Evolutionary conservation across 2,329 filamentous ascomycete species (phyloP).

Genomic region (Neonectria ditissima): DNA sequence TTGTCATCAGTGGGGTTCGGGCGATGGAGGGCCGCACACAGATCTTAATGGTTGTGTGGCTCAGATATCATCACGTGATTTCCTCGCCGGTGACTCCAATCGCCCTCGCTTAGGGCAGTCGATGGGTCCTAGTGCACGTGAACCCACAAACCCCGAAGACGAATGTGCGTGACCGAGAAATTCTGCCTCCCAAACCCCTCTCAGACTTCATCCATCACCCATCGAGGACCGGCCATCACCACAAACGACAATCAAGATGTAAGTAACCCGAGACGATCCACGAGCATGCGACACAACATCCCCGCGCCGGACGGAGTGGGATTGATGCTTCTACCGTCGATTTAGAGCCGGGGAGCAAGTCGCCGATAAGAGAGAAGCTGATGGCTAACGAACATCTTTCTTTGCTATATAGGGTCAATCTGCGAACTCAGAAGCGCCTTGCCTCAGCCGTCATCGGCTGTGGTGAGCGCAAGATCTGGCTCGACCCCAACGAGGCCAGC

Average conservation of each 20-base stretch:
- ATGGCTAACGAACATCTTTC: conserved; percentile 47
- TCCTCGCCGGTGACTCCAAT: conserved; percentile 37
- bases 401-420: conserved; percentile 84
- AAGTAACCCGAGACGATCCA: conserved; percentile 48
- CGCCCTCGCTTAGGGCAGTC: conserved; percentile 56
- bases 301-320: conserved; percentile 20
- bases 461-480: conserved; percentile 99
- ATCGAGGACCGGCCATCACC: conserved; percentile 58
- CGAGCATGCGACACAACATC: conserved; percentile 28
- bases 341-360: conserved; percentile 20
- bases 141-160: conserved; percentile 56
- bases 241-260: conserved; percentile 60
- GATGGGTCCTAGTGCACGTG: conserved; percentile 51
- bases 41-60: conserved; percentile 16
- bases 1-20: background rate
- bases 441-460: conserved; percentile 98
- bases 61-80: conserved; percentile 41
- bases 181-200: conserved; percentile 56
- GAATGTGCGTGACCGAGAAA: conserved; percentile 54
- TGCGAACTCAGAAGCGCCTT: conserved; percentile 99
- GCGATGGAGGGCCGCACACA: background rate
- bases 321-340: conserved; percentile 35
- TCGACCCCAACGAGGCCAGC: conserved; percentile 98
- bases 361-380: conserved; percentile 27
- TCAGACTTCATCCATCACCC: conserved; percentile 52